Percentiles rank a stretch among this genome's conserved stretches.
These are phyloP conservation scores for Monilinia laxa DNA, from an alignment of 2,329 filamentous ascomycete genomes.

Conservation along the genomic window DNA sequence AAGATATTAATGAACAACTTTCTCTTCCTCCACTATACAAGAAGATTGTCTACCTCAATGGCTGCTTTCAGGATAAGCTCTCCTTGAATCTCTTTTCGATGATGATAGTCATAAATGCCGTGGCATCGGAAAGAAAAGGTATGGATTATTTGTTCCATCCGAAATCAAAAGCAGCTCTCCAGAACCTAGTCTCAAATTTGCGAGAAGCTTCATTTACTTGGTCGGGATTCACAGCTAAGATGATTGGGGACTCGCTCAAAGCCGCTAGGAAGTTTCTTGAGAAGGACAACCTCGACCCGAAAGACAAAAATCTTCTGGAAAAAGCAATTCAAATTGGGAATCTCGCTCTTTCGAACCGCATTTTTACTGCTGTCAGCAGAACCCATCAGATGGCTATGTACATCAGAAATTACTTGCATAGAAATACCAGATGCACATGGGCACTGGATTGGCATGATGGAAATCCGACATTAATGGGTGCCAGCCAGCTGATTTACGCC, in stretches of 20 bases:
- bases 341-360: constrained; percentile 55
- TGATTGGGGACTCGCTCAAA: constrained; percentile 64
- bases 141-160: constrained; percentile 87
- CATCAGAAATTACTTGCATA: constrained; percentile 62
- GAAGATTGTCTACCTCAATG: constrained; percentile 70
- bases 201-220: constrained; percentile 83
- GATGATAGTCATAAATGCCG: constrained; percentile 79
- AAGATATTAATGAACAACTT: constrained; percentile 65
- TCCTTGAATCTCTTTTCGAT: constrained; percentile 83
- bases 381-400: constrained; percentile 79
- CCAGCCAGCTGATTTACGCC: constrained; percentile 30
- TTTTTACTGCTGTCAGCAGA: constrained; percentile 65
- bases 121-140: constrained; percentile 82
- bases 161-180: constrained; percentile 64
- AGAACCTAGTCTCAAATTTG: constrained; percentile 72
- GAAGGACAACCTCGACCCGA: constrained; percentile 55
- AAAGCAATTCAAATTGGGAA: constrained; percentile 67
- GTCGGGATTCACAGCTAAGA: constrained; percentile 66
- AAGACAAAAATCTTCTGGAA: constrained; percentile 61
- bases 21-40: constrained; percentile 71
- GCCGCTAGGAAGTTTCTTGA: constrained; percentile 66
- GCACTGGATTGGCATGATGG: constrained; percentile 55
- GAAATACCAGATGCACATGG: constrained; percentile 61
- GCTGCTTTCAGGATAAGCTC: constrained; percentile 80
- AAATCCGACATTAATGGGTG: constrained; percentile 55